Conservation (phyloP, 352 stramenopile genomes). For the Phytophthora lateralis region DNA sequence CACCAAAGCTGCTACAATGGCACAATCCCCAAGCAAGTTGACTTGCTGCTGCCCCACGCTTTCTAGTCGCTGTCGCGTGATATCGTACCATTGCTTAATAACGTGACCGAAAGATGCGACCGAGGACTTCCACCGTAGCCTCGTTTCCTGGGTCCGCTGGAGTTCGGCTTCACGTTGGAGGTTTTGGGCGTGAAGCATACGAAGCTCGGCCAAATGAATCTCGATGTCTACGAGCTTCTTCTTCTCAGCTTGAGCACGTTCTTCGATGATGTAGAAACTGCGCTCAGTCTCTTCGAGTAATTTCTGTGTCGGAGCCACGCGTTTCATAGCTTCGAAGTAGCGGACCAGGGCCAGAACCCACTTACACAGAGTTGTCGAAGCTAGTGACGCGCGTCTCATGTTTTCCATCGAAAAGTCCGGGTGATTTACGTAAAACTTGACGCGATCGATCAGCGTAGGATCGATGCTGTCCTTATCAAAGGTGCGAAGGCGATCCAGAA, state of each 20-base stretch:
- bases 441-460: conserved; percentile 47
- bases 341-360: conserved; percentile 72
- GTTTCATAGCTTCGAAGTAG: conserved; percentile 76
- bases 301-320: conserved; percentile 56
- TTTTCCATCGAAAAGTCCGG: conserved; percentile 82
- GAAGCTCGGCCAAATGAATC: conserved; percentile 52
- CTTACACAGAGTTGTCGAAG: conserved; percentile 72
- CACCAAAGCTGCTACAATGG: conserved; percentile 37
- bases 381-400: conserved; percentile 72
- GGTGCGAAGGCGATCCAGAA: conserved; percentile 59
- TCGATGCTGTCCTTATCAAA: conserved; percentile 69
- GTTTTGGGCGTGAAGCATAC: conserved; percentile 36
- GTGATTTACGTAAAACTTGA: conserved; percentile 68
- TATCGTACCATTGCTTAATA: conserved; percentile 42
- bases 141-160: conserved; percentile 56
- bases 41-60: conserved; percentile 28
- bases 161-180: conserved; percentile 50
- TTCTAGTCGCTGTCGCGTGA: conserved; percentile 27
- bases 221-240: conserved; percentile 60
- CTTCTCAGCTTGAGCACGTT: conserved; percentile 47
- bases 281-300: conserved; percentile 48
- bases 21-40: conserved; percentile 43
- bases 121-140: conserved; percentile 46
- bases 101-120: conserved; percentile 47
- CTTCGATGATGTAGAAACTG: conserved; percentile 47